Evolutionary conservation across 768 basidiomycete genomes (phyloP).

Genomic region (Auriscalpium vulgare): DNA sequence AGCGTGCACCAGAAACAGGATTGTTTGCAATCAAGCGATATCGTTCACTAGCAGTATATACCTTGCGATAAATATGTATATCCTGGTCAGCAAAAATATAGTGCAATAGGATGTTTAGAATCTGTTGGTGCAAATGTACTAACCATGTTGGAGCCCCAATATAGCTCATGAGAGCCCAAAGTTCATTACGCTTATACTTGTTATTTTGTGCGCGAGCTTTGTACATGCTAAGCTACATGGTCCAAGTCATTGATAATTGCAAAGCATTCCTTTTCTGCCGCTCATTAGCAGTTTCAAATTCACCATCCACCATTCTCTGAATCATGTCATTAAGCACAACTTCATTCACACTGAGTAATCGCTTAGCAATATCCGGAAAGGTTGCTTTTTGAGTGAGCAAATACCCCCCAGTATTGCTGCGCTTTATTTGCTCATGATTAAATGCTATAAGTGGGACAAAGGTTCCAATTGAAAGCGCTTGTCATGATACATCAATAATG

Average conservation of each 20-base stretch:
- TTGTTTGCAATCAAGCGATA: slow-evolving; percentile 4
- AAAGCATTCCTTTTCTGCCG: slow-evolving; percentile 6
- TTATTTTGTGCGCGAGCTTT: slow-evolving; percentile 6
- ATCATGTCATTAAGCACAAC: slow-evolving; percentile 1
- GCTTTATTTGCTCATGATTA: slow-evolving; percentile 31
- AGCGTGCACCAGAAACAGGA: slow-evolving; percentile 13
- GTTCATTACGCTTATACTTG: slow-evolving; percentile 14
- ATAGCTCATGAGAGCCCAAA: slow-evolving; percentile 11
- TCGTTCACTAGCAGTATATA: neutral
- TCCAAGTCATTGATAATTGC: slow-evolving; percentile 9
- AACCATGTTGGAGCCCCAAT: slow-evolving; percentile 14
- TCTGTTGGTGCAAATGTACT: slow-evolving; percentile 17
- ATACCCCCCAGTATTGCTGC: slow-evolving; percentile 19
- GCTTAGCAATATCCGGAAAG: slow-evolving; percentile 4
- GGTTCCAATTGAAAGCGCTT: slow-evolving; percentile 31
- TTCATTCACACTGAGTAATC: slow-evolving; percentile 1
- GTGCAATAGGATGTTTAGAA: slow-evolving; percentile 13
- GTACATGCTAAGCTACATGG: slow-evolving; percentile 8
- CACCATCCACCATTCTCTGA: neutral
- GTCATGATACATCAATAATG: slow-evolving; percentile 31
- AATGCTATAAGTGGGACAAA: slow-evolving; percentile 30
- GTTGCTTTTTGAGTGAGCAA: slow-evolving; percentile 2
- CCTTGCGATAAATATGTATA: neutral
- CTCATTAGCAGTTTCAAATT: neutral
- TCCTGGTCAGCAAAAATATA: slow-evolving; percentile 12